Percentiles rank a stretch among this genome's conserved stretches.
Conservation (phyloP, 306 rosid species). For the Lagenaria siceraria region DNA sequence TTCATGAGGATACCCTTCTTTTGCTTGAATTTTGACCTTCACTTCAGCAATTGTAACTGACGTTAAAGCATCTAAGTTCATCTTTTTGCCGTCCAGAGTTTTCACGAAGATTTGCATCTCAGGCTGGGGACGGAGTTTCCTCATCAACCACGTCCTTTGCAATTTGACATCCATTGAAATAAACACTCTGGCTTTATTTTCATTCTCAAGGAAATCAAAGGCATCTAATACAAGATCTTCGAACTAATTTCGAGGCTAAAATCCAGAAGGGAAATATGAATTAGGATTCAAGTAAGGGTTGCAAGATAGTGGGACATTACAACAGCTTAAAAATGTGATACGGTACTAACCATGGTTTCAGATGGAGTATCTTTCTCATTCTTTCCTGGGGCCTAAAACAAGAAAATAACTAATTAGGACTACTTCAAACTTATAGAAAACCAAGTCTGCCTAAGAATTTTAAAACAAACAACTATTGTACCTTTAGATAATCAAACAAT, state of each 20-base stretch:
- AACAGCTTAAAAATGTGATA: neutral
- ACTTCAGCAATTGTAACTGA: neutral
- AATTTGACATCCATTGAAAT: conserved; percentile 41
- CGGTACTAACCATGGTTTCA: conserved; percentile 73
- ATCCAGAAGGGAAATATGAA: neutral
- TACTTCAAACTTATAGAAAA: neutral
- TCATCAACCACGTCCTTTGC: conserved; percentile 49
- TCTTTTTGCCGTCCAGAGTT: neutral
- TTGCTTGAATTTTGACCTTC: neutral
- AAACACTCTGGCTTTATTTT: conserved; percentile 47
- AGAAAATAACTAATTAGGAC: conserved; percentile 12
- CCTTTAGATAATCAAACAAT: conserved; percentile 87
- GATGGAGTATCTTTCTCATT: conserved; percentile 79
- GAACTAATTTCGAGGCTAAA: neutral
- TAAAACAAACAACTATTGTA: neutral
- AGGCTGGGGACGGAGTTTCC: conserved; percentile 16
- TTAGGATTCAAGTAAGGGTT: neutral
- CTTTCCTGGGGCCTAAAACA: conserved; percentile 80
- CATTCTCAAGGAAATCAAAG: no score
- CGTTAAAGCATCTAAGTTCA: neutral
- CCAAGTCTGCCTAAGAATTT: neutral
- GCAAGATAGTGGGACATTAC: neutral
- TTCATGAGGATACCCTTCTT: neutral
- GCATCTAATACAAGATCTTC: no score
- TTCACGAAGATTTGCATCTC: no score